phyloP scores from a whole-genome alignment of 2,329 filamentous ascomycete species.

The Cladosporium cucumerinum region DNA sequence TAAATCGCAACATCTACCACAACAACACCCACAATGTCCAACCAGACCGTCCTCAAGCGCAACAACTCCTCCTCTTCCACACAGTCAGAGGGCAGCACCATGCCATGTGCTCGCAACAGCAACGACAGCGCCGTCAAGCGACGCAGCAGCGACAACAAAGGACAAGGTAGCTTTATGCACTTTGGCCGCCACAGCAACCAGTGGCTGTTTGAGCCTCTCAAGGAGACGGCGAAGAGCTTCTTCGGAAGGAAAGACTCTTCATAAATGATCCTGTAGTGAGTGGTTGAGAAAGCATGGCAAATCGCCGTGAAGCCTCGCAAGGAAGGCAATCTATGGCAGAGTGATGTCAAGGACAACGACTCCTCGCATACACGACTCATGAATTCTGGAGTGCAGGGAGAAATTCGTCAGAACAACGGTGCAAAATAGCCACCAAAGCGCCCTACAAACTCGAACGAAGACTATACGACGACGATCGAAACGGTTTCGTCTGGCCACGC shows the following conservation, averaged over 20 bases:
- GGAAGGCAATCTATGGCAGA: background rate
- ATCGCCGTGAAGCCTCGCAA: background rate
- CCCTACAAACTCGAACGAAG: background rate
- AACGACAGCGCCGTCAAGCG: slow-evolving; percentile 10
- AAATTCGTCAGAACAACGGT: background rate
- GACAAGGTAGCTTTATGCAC: slow-evolving; percentile 28
- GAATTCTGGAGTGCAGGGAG: background rate
- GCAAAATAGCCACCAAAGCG: background rate
- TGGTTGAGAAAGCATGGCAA: background rate
- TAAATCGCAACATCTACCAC: background rate
- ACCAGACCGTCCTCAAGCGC: background rate
- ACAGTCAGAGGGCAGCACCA: slow-evolving; percentile 6
- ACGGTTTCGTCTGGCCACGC: slow-evolving; percentile 14
- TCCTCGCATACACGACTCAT: background rate
- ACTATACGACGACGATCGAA: slow-evolving; percentile 4
- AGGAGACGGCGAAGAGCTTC: slow-evolving; percentile 39
- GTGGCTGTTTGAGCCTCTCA: slow-evolving; percentile 50
- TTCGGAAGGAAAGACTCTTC: slow-evolving; percentile 22
- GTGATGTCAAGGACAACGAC: background rate
- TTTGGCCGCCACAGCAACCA: slow-evolving; percentile 50
- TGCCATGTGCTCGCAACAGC: background rate
- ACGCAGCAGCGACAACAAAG: slow-evolving; percentile 13
- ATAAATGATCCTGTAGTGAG: background rate
- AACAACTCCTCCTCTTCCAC: background rate
- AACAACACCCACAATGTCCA: slow-evolving; percentile 1